Evolutionary conservation across 192 early-diverging fungal species (phyloP).

Genomic region (Coemansia asiatica): DNA sequence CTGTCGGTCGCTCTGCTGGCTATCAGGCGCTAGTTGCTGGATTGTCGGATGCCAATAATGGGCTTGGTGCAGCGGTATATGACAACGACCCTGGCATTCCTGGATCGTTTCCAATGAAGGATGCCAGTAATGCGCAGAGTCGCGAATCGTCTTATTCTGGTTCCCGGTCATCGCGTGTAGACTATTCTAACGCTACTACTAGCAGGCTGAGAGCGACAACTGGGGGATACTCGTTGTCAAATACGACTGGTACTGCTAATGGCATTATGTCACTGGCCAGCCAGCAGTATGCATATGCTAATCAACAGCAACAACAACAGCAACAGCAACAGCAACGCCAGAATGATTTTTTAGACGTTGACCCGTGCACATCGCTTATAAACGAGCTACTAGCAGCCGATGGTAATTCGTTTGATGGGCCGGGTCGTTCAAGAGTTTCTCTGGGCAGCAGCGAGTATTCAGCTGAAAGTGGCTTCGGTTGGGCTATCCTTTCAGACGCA

Average conservation of each 20-base stretch:
- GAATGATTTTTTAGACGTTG: slow-evolving; percentile 56
- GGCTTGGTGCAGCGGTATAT: neutral
- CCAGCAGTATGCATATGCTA: slow-evolving; percentile 9
- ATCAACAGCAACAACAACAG: slow-evolving; percentile 10
- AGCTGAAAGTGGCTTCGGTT: slow-evolving; percentile 35
- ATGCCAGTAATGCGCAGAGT: slow-evolving; percentile 9
- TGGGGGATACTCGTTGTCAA: slow-evolving; percentile 12
- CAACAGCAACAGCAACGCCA: slow-evolving; percentile 9
- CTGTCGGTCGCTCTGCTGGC: slow-evolving; percentile 1
- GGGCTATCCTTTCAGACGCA: slow-evolving; percentile 36
- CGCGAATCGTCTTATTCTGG: slow-evolving; percentile 9
- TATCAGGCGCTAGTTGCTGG: slow-evolving; percentile 1
- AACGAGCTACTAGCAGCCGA: slow-evolving; percentile 27
- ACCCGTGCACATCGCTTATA: slow-evolving; percentile 49
- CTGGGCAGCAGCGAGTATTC: slow-evolving; percentile 40
- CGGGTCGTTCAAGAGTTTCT: slow-evolving; percentile 45
- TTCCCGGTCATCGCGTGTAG: slow-evolving; percentile 14
- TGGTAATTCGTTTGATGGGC: slow-evolving; percentile 37
- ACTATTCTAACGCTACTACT: slow-evolving; percentile 5
- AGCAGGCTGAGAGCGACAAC: slow-evolving; percentile 17
- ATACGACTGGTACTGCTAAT: neutral
- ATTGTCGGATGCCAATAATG: neutral
- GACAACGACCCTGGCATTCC: neutral
- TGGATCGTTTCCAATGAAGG: slow-evolving; percentile 14
- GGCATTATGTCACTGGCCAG: neutral